A percentile compares a stretch with the other conserved stretches of the same genome.
These are phyloP conservation scores for Alternaria sp. DNA, from an alignment of 2,329 filamentous ascomycete species.

Conservation along the genomic window DNA sequence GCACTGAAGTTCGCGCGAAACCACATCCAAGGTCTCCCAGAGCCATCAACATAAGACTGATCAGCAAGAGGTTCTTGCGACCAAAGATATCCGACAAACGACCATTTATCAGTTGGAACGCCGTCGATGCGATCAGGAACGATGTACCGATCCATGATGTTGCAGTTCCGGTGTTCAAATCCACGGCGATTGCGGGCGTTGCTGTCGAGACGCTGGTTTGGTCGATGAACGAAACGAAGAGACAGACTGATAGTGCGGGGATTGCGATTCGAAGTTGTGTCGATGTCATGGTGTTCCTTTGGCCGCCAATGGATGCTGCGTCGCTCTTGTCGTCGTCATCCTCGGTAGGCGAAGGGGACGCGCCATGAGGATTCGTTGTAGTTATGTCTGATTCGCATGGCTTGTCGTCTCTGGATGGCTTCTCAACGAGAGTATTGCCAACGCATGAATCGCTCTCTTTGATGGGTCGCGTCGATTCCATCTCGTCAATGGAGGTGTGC, in stretches of 20 bases:
- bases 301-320: conserved; percentile 36
- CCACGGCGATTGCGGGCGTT: conserved; percentile 44
- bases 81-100: conserved; percentile 67
- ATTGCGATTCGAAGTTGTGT: conserved; percentile 61
- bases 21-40: conserved; percentile 66
- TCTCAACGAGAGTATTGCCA: not conserved
- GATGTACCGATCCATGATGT: conserved; percentile 64
- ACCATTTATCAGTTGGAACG: conserved; percentile 70
- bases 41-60: conserved; percentile 59
- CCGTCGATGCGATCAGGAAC: conserved; percentile 63
- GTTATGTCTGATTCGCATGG: not conserved
- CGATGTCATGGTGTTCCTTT: conserved; percentile 63
- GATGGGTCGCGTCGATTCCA: not conserved
- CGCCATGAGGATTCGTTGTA: not conserved
- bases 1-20: conserved; percentile 60
- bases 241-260: conserved; percentile 57
- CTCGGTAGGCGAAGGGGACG: not conserved
- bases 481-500: not conserved
- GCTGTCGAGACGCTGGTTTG: conserved; percentile 61
- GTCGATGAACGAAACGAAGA: conserved; percentile 64
- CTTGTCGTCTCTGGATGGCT: not conserved
- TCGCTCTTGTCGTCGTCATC: conserved; percentile 12
- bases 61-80: conserved; percentile 53
- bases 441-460: not conserved
- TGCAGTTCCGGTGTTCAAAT: conserved; percentile 50